A percentile compares a stretch with the other conserved stretches of the same genome.
Evolutionary conservation across 805 yeast genomes (phyloP).

Genomic region (Diddensiella transvaalensis): DNA sequence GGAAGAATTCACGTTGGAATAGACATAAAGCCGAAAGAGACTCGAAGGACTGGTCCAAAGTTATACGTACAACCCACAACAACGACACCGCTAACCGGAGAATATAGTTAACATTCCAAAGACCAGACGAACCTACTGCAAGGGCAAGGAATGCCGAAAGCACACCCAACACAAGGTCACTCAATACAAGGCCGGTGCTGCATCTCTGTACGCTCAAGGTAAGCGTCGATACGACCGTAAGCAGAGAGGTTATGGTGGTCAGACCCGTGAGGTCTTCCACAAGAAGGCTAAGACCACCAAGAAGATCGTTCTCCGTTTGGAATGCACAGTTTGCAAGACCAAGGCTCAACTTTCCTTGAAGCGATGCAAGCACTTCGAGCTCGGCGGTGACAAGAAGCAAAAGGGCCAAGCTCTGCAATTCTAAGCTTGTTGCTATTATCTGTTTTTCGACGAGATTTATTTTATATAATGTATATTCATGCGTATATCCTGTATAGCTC

Average conservation of each 20-base stretch:
- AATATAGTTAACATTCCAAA: slow-evolving; percentile 96
- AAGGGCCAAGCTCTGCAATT: slow-evolving; percentile 99
- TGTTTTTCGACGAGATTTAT: neutral
- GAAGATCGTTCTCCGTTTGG: slow-evolving; percentile 99
- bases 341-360: slow-evolving; percentile 96
- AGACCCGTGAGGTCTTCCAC: slow-evolving; percentile 99
- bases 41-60: too few relatives aligned
- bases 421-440: slow-evolving; percentile 43
- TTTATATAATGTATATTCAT: slow-evolving; percentile 2
- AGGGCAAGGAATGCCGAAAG: slow-evolving; percentile 98
- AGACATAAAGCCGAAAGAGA: too few relatives aligned
- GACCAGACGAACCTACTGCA: slow-evolving; percentile 99
- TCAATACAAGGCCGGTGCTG: slow-evolving; percentile 99
- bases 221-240: slow-evolving; percentile 99
- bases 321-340: slow-evolving; percentile 98
- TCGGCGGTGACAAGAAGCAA: slow-evolving; percentile 99
- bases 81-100: too few relatives aligned
- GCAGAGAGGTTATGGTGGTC: slow-evolving; percentile 99
- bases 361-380: slow-evolving; percentile 99
- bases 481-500: slow-evolving; percentile 1
- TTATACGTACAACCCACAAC: too few relatives aligned
- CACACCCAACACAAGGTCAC: slow-evolving; percentile 99
- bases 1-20: too few relatives aligned
- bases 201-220: slow-evolving; percentile 99
- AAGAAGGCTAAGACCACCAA: slow-evolving; percentile 99